phyloP scores from a whole-genome alignment of 345 rosid species.

The Barbarea vulgaris region DNA sequence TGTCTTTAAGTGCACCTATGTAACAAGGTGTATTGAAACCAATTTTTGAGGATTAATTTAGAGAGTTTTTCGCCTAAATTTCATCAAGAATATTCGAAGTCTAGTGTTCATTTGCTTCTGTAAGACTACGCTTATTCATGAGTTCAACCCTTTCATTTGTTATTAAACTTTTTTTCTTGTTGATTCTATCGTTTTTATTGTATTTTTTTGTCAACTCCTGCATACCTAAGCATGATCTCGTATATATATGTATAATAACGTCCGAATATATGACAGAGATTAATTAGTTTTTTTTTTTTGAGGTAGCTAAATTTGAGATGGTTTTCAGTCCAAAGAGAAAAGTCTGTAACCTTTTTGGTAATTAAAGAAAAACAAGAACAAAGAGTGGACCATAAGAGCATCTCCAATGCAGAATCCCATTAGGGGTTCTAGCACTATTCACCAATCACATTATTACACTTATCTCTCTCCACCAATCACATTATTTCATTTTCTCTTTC shows the following conservation, averaged over 20 bases:
- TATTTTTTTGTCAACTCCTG: neutral
- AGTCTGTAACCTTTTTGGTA: neutral
- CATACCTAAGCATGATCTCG: neutral
- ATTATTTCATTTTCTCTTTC: too few species aligned
- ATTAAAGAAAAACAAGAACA: neutral
- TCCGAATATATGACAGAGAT: too few species aligned
- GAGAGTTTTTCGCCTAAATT: neutral
- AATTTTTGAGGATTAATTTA: neutral
- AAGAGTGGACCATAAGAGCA: slow-evolving; percentile 30
- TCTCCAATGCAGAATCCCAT: too few species aligned
- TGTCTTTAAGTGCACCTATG: neutral
- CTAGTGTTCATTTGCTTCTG: neutral
- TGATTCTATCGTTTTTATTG: neutral
- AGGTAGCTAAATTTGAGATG: neutral
- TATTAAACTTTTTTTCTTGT: neutral
- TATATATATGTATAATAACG: neutral
- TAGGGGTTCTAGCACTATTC: too few species aligned
- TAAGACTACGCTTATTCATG: neutral
- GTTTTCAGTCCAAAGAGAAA: neutral
- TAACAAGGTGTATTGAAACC: neutral
- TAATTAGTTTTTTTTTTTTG: too few species aligned
- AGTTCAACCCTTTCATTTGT: neutral
- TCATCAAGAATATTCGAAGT: neutral
- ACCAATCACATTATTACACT: too few species aligned
- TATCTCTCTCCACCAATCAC: too few species aligned